Evolutionary conservation across 1,139 yeast genomes (phyloP).

Genomic region (Candida sp.): DNA sequence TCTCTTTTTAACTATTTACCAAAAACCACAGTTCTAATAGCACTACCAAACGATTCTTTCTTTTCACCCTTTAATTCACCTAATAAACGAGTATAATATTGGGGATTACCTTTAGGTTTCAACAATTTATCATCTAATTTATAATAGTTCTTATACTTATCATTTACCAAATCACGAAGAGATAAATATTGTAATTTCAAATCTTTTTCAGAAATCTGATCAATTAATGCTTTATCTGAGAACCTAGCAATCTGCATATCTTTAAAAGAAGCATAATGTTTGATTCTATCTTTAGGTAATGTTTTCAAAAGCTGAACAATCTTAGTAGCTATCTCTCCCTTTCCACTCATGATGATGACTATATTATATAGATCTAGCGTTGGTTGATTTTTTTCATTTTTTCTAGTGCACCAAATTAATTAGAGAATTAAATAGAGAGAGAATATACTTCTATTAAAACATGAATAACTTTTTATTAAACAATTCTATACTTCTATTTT

Average conservation of each 20-base stretch:
- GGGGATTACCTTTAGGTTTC: conserved; percentile 80
- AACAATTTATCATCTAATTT: conserved; percentile 62
- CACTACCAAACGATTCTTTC: conserved; percentile 62
- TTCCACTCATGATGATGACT: conserved; percentile 10
- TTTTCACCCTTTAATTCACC: conserved; percentile 72
- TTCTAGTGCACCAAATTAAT: too few relatives aligned
- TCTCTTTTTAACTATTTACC: conserved; percentile 44
- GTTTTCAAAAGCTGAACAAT: conserved; percentile 39
- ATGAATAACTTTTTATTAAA: too few relatives aligned
- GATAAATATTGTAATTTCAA: conserved; percentile 60
- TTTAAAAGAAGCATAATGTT: conserved; percentile 66
- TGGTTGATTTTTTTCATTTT: neutral
- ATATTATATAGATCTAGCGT: neutral
- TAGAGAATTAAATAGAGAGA: too few relatives aligned
- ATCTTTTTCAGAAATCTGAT: conserved; percentile 40
- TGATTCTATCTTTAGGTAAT: conserved; percentile 62
- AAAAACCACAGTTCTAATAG: conserved; percentile 64
- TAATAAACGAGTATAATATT: conserved; percentile 68
- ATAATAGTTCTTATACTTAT: conserved; percentile 63
- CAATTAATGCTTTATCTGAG: conserved; percentile 20
- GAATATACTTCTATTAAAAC: too few relatives aligned
- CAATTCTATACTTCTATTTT: too few relatives aligned
- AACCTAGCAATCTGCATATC: conserved; percentile 59
- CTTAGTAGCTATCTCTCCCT: conserved; percentile 28
- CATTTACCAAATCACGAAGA: conserved; percentile 54